These are phyloP conservation scores for Penicillium sp. DNA, from an alignment of 2,329 filamentous ascomycete species.

Conservation along the genomic window DNA sequence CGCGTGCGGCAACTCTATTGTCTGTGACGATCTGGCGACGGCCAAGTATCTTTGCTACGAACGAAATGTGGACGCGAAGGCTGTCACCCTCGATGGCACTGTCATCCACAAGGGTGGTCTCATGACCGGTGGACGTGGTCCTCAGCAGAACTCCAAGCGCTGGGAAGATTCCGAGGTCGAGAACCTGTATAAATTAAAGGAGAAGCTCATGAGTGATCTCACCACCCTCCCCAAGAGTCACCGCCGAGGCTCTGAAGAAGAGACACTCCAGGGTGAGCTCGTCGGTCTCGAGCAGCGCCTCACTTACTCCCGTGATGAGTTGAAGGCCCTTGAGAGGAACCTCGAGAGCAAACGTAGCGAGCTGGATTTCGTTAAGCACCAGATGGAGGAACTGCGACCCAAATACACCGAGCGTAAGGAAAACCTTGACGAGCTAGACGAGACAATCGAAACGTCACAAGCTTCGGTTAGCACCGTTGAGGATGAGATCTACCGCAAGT, in stretches of 20 bases:
- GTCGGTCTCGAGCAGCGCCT: conserved; percentile 76
- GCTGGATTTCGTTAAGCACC: conserved; percentile 68
- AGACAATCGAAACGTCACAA: conserved; percentile 57
- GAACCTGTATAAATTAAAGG: conserved; percentile 72
- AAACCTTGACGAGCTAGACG: conserved; percentile 64
- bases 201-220: conserved; percentile 75
- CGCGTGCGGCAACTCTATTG: conserved; percentile 90
- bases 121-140: conserved; percentile 91
- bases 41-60: conserved; percentile 90
- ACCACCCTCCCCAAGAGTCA: conserved; percentile 76
- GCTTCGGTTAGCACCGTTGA: conserved; percentile 75
- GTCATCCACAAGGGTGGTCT: conserved; percentile 95
- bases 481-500: conserved; percentile 80
- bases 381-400: conserved; percentile 73
- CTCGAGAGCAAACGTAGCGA: conserved; percentile 81
- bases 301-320: conserved; percentile 69
- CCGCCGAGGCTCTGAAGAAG: conserved; percentile 73
- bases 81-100: conserved; percentile 90
- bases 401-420: conserved; percentile 72
- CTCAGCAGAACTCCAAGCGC: conserved; percentile 71
- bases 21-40: conserved; percentile 82
- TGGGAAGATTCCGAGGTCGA: conserved; percentile 92
- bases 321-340: conserved; percentile 77
- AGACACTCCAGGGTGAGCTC: conserved; percentile 76
- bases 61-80: conserved; percentile 82